Evolutionary conservation across 179 eudicot species (phyloP).

Genomic region (Spergularia azorica): DNA sequence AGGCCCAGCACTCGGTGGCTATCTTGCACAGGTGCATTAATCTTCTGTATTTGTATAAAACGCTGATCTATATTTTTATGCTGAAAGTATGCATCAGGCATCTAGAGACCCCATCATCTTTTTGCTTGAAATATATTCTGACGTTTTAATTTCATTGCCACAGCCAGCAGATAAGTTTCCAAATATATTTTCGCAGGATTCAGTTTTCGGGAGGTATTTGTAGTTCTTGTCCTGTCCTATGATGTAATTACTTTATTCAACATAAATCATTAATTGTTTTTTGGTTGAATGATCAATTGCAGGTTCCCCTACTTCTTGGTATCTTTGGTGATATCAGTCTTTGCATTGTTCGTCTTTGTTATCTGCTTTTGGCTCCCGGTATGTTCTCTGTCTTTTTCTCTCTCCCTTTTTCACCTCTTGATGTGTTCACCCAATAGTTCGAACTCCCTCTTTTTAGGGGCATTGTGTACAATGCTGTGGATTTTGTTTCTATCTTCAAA

Average conservation of each 20-base stretch:
- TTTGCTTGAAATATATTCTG: not conserved
- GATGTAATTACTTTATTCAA: not conserved
- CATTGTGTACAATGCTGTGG: not conserved
- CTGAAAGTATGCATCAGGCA: not conserved
- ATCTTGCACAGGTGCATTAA: conserved; percentile 30
- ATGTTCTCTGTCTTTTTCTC: conserved; percentile 18
- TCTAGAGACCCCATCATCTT: not conserved
- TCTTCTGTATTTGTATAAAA: not conserved
- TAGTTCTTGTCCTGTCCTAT: not conserved
- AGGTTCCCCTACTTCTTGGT: conserved; percentile 72
- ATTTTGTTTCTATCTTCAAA: not conserved
- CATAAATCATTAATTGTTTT: not conserved
- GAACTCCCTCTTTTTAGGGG: too few species aligned
- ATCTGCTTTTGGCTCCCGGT: conserved; percentile 66
- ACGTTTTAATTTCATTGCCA: not conserved
- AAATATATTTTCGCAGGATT: conserved; percentile 45
- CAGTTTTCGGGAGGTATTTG: conserved; percentile 62
- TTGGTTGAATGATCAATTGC: conserved; percentile 16
- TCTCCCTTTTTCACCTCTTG: not conserved
- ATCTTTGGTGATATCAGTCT: conserved; percentile 53
- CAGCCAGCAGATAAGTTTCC: conserved; percentile 81
- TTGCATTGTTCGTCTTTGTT: conserved; percentile 43
- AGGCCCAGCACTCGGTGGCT: conserved; percentile 37
- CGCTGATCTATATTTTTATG: not conserved
- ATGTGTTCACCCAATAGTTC: not conserved